Evolutionary conservation across 257 asterid species (phyloP), one percentile per base, ranked within the genome.

Genomic region (Leptodermis oblonga): DNA sequence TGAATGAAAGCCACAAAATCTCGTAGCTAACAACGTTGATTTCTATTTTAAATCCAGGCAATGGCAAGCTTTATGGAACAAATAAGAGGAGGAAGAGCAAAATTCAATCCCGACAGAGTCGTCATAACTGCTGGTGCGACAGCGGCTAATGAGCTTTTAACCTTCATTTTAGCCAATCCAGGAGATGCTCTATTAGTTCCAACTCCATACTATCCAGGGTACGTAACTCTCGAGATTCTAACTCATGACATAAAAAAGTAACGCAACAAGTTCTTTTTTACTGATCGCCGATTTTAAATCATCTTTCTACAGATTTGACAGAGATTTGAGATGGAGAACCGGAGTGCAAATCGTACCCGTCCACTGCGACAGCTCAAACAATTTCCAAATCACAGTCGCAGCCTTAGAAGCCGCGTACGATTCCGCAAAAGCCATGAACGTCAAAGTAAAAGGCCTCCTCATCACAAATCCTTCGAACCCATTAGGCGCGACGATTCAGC

Each of bases 141-240:
- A 0, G 95, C 96, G 0, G 98, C 97, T 9, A 88, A 90, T 65
- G 98, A 93, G 67, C 85, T 88, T 4, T 66, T 93, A 30, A 88
- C 96, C 4, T 93, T 93, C 88, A 88, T 88, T 64, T 54, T 93
- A 23, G 96, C 97, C 39, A 66, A 93, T 67, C 94, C 94, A 0
- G 96, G 95, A 0, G 97, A 93, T 62, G 98, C 96, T 34, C 82
- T 93, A 62, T 88, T 93, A 8, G 74, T 93, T 30, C 98, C 98
- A 4, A 93, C 96, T 48, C 98, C 98, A 6, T 93, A 93, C 77
- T 93, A 93, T 70, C 98, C 98, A 34, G 98, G 98, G 98, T 92
- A 81, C 51, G 79, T 36, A n/a, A n/a, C n/a, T n/a, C n/a, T n/a
- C n/a, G n/a, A n/a, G n/a, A n/a, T n/a, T n/a, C n/a, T n/a, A n/a